Evolutionary conservation across 1,139 yeast genomes (phyloP).

Genomic region (Yamadazyma kanchanaburiensis): DNA sequence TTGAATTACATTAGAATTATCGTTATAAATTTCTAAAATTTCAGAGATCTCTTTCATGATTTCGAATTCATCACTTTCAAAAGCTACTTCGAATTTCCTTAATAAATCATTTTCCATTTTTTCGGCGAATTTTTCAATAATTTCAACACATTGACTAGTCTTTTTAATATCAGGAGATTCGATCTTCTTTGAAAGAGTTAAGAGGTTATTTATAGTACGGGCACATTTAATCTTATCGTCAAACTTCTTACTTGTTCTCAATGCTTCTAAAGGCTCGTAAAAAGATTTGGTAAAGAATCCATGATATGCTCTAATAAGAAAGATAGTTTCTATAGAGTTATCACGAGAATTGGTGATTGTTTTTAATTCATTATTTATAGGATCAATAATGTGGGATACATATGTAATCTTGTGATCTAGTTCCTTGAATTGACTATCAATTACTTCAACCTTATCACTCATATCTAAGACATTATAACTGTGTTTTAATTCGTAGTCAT

Average conservation of each 20-base stretch:
- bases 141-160: slow-evolving; percentile 47
- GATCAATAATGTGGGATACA: slow-evolving; percentile 63
- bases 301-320: slow-evolving; percentile 73
- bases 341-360: slow-evolving; percentile 76
- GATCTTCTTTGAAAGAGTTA: slow-evolving; percentile 61
- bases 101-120: slow-evolving; percentile 66
- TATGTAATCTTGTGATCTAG: slow-evolving; percentile 60
- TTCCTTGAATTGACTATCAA: slow-evolving; percentile 46
- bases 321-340: slow-evolving; percentile 69
- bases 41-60: slow-evolving; percentile 78
- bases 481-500: slow-evolving; percentile 63
- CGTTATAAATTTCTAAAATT: slow-evolving; percentile 77
- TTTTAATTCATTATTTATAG: slow-evolving; percentile 71
- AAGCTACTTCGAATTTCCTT: slow-evolving; percentile 56
- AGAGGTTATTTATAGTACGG: slow-evolving; percentile 60
- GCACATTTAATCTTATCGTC: slow-evolving; percentile 67
- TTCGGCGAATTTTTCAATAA: slow-evolving; percentile 72
- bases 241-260: slow-evolving; percentile 38
- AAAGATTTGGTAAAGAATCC: slow-evolving; percentile 62
- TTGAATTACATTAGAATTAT: slow-evolving; percentile 79
- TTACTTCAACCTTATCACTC: slow-evolving; percentile 44
- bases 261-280: slow-evolving; percentile 59
- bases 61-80: slow-evolving; percentile 55
- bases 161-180: slow-evolving; percentile 49
- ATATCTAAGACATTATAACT: slow-evolving; percentile 62